Percentiles rank a stretch among this genome's conserved stretches.
These are phyloP conservation scores for Pseudogymnoascus sp. DNA, from an alignment of 2,329 filamentous ascomycete species.

Conservation along the genomic window DNA sequence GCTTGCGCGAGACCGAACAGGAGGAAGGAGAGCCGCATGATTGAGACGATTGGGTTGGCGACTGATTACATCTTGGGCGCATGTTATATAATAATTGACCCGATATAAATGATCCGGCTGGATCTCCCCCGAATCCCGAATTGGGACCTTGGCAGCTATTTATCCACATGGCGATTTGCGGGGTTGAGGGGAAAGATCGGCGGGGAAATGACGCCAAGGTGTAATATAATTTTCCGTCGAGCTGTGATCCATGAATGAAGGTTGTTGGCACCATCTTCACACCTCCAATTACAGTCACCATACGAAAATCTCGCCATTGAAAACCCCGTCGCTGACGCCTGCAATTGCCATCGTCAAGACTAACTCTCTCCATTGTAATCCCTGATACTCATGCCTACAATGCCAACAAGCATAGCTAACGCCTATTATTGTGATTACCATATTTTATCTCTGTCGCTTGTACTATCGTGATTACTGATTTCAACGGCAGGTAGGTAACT, in stretches of 20 bases:
- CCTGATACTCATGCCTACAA: too few relatives aligned
- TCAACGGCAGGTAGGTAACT: too few relatives aligned
- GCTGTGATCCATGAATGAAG: not conserved
- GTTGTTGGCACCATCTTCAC: not conserved
- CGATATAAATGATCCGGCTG: not conserved
- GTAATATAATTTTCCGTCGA: not conserved
- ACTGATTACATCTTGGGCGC: not conserved
- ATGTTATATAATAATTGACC: not conserved
- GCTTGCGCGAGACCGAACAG: constrained; percentile 20
- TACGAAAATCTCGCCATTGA: too few relatives aligned
- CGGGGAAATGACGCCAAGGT: not conserved
- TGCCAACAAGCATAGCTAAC: too few relatives aligned
- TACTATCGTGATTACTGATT: too few relatives aligned
- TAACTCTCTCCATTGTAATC: too few relatives aligned
- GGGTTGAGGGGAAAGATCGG: not conserved
- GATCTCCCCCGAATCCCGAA: not conserved
- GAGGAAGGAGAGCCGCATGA: not conserved
- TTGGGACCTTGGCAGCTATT: not conserved
- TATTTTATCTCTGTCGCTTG: too few relatives aligned
- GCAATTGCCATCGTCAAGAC: too few relatives aligned
- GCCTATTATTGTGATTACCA: too few relatives aligned
- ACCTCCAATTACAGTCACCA: too few relatives aligned
- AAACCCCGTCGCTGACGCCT: too few relatives aligned
- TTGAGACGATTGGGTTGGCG: not conserved
- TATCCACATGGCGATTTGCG: not conserved